Percentiles rank a stretch among this genome's conserved stretches.
phyloP scores from a whole-genome alignment of 768 basidiomycete species.

The Termitomyces sp. region DNA sequence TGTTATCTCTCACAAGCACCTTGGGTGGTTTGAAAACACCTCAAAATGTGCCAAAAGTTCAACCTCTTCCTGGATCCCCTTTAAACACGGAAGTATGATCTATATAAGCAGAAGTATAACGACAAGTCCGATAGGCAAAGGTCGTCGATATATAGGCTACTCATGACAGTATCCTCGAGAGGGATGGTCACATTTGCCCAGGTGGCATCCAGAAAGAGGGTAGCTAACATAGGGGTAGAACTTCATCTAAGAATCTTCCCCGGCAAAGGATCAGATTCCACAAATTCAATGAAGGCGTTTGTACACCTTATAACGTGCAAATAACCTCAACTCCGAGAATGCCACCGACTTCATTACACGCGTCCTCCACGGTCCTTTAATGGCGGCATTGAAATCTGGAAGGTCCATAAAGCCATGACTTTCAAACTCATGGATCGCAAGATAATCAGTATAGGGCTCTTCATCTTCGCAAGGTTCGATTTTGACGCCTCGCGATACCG shows the following conservation, averaged over 20 bases:
- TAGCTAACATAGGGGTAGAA: too few relatives aligned
- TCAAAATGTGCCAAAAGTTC: neutral
- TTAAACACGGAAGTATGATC: neutral
- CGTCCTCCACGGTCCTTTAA: constrained; percentile 9
- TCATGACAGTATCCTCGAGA: neutral
- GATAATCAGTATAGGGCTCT: constrained; percentile 7
- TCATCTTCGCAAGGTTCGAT: constrained; percentile 1
- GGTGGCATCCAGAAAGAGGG: neutral
- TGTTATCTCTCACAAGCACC: neutral
- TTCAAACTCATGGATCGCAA: constrained; percentile 10
- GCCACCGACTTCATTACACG: constrained; percentile 2
- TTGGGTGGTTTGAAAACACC: neutral
- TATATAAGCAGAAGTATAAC: neutral
- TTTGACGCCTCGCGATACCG: constrained; percentile 7
- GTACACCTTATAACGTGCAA: constrained; percentile 6
- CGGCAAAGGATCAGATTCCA: neutral
- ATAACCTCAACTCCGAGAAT: constrained; percentile 5
- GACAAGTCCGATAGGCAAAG: neutral
- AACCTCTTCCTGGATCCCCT: neutral
- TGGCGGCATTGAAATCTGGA: constrained; percentile 9
- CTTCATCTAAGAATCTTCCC: neutral
- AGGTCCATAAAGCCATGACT: constrained; percentile 7
- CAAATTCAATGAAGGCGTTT: neutral
- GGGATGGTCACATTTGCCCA: neutral
- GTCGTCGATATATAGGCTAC: neutral